A percentile compares a stretch with the other conserved stretches of the same genome.
These are phyloP conservation scores for Coriaria nepalensis DNA, from an alignment of 306 rosid genomes.

Conservation along the genomic window DNA sequence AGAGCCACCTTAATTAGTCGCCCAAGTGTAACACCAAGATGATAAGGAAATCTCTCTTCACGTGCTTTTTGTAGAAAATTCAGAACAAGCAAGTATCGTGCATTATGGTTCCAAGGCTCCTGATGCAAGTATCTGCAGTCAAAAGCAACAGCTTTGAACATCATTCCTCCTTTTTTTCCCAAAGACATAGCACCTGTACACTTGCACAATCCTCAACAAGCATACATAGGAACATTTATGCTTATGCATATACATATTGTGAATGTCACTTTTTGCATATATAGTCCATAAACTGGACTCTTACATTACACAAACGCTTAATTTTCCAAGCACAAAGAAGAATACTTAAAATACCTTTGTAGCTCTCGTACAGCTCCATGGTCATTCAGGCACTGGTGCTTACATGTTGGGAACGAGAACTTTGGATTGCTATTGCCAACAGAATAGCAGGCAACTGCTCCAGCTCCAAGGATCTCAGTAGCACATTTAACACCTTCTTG, in stretches of 20 bases:
- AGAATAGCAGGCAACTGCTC: constrained; percentile 72
- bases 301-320: neutral
- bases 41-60: constrained; percentile 75
- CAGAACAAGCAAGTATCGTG: constrained; percentile 69
- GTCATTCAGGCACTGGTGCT: constrained; percentile 36
- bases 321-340: too few species aligned
- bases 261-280: neutral
- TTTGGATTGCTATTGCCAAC: constrained; percentile 36
- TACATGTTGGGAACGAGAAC: constrained; percentile 62
- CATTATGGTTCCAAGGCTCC: constrained; percentile 74
- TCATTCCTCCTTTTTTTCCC: too few species aligned
- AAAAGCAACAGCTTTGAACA: neutral
- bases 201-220: too few species aligned
- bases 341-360: constrained; percentile 45
- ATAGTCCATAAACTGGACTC: neutral
- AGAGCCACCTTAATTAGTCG: constrained; percentile 52
- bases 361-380: constrained; percentile 37
- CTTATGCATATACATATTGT: too few species aligned
- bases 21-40: constrained; percentile 43
- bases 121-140: constrained; percentile 57
- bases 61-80: constrained; percentile 77
- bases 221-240: too few species aligned
- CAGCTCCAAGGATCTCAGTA: constrained; percentile 65
- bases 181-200: too few species aligned
- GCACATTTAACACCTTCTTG: constrained; percentile 50